Evolutionary conservation across 352 stramenopile species (phyloP).

Genomic region (Globisporangium okanoganense): DNA sequence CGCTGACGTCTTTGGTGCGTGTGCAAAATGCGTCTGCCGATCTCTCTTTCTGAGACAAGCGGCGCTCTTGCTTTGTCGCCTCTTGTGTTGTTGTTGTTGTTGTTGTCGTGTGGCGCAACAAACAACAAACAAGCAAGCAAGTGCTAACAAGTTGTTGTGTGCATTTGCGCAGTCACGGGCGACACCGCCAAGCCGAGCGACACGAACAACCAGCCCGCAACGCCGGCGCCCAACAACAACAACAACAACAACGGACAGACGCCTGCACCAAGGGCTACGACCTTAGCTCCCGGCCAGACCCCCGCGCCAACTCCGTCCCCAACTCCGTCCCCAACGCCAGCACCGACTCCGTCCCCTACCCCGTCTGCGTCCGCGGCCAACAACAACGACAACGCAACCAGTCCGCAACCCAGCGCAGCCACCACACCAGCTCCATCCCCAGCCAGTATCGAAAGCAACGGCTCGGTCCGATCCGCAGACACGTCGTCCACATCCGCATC

Average conservation of each 20-base stretch:
- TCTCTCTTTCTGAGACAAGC: constrained; percentile 3
- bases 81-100: constrained; percentile 2
- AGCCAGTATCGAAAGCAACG: constrained; percentile 11
- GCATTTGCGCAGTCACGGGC: constrained; percentile 5
- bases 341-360: constrained; percentile 5
- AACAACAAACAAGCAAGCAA: neutral
- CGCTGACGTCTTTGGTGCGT: constrained; percentile 10
- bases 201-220: constrained; percentile 29
- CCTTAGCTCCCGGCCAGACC: neutral
- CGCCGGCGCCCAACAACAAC: constrained; percentile 11
- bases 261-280: neutral
- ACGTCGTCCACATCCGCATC: neutral
- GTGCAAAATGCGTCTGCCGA: neutral
- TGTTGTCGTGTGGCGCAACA: constrained; percentile 9
- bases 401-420: neutral
- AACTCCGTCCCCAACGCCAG: neutral
- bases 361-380: neutral
- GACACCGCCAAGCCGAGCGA: constrained; percentile 21
- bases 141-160: neutral
- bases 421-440: neutral
- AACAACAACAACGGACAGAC: constrained; percentile 11
- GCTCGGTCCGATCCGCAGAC: constrained; percentile 1
- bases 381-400: constrained; percentile 1
- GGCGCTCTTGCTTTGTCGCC: neutral
- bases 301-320: constrained; percentile 3